Base-by-base conservation (phyloP, 345 rosid species). In the Ceriops zippeliana region DNA sequence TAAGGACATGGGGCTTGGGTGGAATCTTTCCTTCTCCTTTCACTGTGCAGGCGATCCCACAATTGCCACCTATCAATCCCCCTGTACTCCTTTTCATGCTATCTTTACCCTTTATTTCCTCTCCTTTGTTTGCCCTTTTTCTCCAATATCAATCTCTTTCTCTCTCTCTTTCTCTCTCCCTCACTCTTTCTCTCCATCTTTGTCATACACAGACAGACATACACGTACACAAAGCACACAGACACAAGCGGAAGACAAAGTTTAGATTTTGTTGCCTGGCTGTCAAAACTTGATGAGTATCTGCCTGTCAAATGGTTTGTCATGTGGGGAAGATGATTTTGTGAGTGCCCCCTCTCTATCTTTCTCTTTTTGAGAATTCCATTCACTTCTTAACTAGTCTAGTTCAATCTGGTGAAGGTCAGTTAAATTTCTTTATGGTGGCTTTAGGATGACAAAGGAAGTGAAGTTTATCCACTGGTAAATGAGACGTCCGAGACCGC, bases 21-120 rank as follows among this genome's bases (percentile, higher is more conserved):
- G 65, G 78, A 77, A 78, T 73, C 75, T 80, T 80, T 78, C 70
- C 31, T 10, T 69, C 72, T 6, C 59, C 76, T 83, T 80, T 83
- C 65, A 66, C 84, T 71, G 79, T 68, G 46, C 52, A 76, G 51
- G 22, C 15, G 83, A 80, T 70, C 86, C 86, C 86, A 82, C 81
- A 53, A 13, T 16, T 21, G 79, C 74, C 72, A 20, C 68, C 74
- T 56, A 70, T 72, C 71, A 69, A 11, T 38, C 15, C 57, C 49
- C 28, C 52, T 59, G n/a, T 63, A 21, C 67, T 76, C 5, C 82
- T 81, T 81, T 83, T 81, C 69, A 83, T 76, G 81, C 80, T 67
- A 47, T 61, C 74, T 52, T 63, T 72, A 58, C 51, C 65, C 72
- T 46, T 58, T 64, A 73, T 61, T 71, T 1, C 74, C 20, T 28